Conservation (phyloP, 2,329 filamentous ascomycete species). For the Beauveria sp. region DNA sequence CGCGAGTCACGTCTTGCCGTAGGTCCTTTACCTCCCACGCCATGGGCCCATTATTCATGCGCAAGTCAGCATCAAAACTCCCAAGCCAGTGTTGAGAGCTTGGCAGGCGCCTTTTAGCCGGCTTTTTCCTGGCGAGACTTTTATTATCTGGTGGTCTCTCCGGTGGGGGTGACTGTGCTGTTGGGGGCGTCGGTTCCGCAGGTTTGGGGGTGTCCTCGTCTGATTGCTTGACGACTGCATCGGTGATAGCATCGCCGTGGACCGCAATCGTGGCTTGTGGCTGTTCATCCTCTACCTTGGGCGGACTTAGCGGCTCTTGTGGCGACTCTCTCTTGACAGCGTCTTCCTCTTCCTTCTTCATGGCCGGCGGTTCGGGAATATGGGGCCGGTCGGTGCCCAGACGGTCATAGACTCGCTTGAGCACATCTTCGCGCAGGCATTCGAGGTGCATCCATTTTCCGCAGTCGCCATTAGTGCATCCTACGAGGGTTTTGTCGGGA, state of each 20-base stretch:
- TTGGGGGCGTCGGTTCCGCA: slow-evolving; percentile 22
- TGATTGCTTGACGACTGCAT: slow-evolving; percentile 29
- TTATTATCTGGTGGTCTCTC: not conserved
- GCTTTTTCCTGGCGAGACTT: slow-evolving; percentile 24
- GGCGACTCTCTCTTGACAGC: slow-evolving; percentile 2
- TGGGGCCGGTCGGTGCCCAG: slow-evolving; percentile 46
- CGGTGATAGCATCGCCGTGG: slow-evolving; percentile 37
- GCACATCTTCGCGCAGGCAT: slow-evolving; percentile 50
- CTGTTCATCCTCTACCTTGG: slow-evolving; percentile 41
- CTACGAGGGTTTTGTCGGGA: slow-evolving; percentile 52
- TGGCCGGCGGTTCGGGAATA: slow-evolving; percentile 26
- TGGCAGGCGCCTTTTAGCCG: slow-evolving; percentile 28
- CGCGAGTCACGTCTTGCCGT: slow-evolving; percentile 37
- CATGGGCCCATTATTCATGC: slow-evolving; percentile 38
- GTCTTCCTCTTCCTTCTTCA: slow-evolving; percentile 19
- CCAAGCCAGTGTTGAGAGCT: slow-evolving; percentile 41
- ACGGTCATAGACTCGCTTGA: slow-evolving; percentile 41
- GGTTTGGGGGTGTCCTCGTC: slow-evolving; percentile 23
- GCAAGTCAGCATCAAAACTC: slow-evolving; percentile 43
- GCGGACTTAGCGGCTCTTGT: slow-evolving; percentile 40
- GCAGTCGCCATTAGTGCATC: slow-evolving; percentile 48
- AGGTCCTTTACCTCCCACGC: slow-evolving; percentile 46
- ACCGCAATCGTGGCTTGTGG: slow-evolving; percentile 47
- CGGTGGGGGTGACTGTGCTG: not conserved
- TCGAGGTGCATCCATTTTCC: slow-evolving; percentile 57